Evolutionary conservation across 2,329 filamentous ascomycete genomes (phyloP).

Genomic region (Pseudogymnoascus pannorum): DNA sequence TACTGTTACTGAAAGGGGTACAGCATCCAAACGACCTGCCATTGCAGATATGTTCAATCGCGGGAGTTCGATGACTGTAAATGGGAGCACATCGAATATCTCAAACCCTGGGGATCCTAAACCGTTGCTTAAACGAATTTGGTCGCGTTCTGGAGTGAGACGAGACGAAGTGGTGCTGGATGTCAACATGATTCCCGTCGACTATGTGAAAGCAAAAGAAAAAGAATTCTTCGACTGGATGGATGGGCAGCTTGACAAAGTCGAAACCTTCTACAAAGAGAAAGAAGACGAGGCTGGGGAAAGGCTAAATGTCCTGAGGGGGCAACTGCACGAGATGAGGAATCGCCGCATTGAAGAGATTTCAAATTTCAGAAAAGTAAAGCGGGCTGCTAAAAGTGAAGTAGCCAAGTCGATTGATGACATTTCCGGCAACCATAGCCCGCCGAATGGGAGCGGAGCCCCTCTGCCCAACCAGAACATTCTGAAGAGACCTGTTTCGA

Average conservation of each 20-base stretch:
- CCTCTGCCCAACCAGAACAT: constrained; percentile 14
- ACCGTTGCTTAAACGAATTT: constrained; percentile 5
- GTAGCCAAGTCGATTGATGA: neutral
- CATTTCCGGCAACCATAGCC: neutral
- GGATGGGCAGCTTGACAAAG: constrained; percentile 79
- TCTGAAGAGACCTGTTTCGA: constrained; percentile 16
- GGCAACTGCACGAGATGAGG: constrained; percentile 89
- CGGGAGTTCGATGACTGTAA: neutral
- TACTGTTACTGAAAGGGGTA: neutral
- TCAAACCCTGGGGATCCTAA: neutral
- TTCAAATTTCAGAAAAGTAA: constrained; percentile 15
- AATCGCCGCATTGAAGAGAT: constrained; percentile 73
- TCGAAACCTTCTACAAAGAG: constrained; percentile 78
- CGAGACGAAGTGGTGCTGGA: constrained; percentile 25
- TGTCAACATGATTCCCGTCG: constrained; percentile 47
- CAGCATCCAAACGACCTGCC: neutral
- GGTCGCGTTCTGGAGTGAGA: neutral
- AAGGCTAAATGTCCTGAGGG: constrained; percentile 61
- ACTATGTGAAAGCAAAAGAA: constrained; percentile 64
- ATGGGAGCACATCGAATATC: neutral
- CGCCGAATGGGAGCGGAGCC: constrained; percentile 11
- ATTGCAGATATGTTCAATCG: constrained; percentile 1
- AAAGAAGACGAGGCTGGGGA: constrained; percentile 82
- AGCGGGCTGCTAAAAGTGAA: constrained; percentile 12
- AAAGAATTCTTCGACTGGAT: constrained; percentile 84